A percentile compares a stretch with the other conserved stretches of the same genome.
Conservation (phyloP, 164 flowering plant genomes). For the Euptelea pleiosperma region DNA sequence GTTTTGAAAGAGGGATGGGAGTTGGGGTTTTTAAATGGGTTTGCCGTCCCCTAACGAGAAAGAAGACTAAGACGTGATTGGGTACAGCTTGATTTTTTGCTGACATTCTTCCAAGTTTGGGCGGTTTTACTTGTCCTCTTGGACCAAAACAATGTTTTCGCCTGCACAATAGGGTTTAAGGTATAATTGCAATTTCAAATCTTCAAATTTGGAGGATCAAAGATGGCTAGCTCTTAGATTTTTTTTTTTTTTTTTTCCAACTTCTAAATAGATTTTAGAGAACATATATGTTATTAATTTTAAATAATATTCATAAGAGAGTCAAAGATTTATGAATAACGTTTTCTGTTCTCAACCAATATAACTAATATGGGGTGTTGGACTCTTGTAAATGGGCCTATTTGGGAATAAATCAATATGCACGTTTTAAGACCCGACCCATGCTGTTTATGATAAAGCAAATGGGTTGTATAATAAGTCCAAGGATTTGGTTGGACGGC, state of each 20-base stretch:
- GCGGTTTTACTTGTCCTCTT: background rate
- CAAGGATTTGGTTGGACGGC: background rate
- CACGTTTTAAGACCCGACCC: too few relatives aligned
- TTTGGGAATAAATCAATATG: too few relatives aligned
- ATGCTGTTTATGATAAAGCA: background rate
- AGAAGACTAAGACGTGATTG: background rate
- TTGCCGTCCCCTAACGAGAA: too few relatives aligned
- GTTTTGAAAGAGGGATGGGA: background rate
- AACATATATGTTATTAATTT: too few relatives aligned
- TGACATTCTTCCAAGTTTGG: constrained; percentile 12
- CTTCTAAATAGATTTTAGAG: too few relatives aligned
- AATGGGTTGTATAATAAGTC: too few relatives aligned
- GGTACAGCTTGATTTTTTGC: background rate
- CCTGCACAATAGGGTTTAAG: constrained; percentile 4
- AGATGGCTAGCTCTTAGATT: too few relatives aligned
- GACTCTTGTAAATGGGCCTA: constrained; percentile 6
- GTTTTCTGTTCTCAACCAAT: background rate
- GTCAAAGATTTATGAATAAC: background rate
- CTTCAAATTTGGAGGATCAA: too few relatives aligned
- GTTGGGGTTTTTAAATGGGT: constrained; percentile 14
- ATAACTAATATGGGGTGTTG: constrained; percentile 3
- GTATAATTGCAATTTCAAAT: too few relatives aligned
- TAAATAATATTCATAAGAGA: too few relatives aligned
- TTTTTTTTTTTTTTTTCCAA: too few relatives aligned
- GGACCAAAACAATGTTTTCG: background rate